phyloP scores from a whole-genome alignment of 1,284 basidiomycete genomes.

The Ganoderma meredithae region DNA sequence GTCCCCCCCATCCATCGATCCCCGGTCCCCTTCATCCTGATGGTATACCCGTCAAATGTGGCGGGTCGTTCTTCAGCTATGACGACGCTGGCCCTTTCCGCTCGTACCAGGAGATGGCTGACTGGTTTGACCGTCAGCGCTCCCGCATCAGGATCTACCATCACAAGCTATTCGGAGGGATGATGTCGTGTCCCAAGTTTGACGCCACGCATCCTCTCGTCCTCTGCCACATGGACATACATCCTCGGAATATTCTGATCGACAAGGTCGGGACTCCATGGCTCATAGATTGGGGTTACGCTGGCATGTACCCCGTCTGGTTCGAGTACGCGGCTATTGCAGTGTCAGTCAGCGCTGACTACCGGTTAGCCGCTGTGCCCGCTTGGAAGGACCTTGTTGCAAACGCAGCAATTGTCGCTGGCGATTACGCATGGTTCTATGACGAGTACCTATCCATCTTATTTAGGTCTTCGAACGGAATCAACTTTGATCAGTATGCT shows the following conservation, averaged over 20 bases:
- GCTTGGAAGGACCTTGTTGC: constrained; percentile 2
- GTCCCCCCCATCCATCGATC: neutral
- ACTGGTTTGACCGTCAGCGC: constrained; percentile 5
- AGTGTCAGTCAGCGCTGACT: constrained; percentile 4
- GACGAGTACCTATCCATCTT: neutral
- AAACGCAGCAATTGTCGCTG: neutral
- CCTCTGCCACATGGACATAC: neutral
- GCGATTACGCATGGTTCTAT: neutral
- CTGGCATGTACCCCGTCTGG: no score
- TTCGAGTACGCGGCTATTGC: neutral
- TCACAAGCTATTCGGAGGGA: neutral
- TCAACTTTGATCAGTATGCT: no score
- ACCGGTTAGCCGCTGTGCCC: neutral
- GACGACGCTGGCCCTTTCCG: neutral
- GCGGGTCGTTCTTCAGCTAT: neutral
- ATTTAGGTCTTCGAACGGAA: no score
- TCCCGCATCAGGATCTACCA: neutral
- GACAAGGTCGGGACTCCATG: no score
- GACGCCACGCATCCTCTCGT: neutral
- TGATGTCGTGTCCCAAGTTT: neutral
- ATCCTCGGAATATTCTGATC: neutral
- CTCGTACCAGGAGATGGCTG: neutral
- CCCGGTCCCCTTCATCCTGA: neutral
- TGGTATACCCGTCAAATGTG: neutral
- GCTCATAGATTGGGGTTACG: no score